Percentiles rank a stretch among this genome's conserved stretches.
Conservation (phyloP, 2,329 filamentous ascomycete genomes). For the Chaetomium sp. region DNA sequence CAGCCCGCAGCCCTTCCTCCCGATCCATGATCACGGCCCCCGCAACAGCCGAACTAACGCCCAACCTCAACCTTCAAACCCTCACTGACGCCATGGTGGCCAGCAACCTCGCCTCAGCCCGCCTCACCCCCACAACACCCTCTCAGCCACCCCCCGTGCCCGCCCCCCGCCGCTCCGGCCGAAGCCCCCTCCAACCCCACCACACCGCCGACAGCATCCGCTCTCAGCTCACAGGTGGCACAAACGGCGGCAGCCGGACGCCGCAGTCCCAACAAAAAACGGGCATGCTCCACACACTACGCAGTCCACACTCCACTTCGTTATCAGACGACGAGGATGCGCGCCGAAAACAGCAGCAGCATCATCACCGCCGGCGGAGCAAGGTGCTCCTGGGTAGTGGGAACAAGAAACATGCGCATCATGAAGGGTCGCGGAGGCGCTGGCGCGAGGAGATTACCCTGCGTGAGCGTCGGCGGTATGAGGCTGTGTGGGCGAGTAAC, state of each 20-base stretch:
- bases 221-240: slow-evolving; percentile 14
- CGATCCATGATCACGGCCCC: background rate
- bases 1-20: background rate
- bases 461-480: slow-evolving; percentile 70
- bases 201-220: slow-evolving; percentile 19
- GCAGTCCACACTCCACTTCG: slow-evolving; percentile 41
- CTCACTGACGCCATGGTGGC: slow-evolving; percentile 71
- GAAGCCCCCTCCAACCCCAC: slow-evolving; percentile 16
- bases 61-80: slow-evolving; percentile 51
- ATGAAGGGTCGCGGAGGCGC: slow-evolving; percentile 66
- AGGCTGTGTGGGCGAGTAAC: slow-evolving; percentile 80
- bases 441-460: slow-evolving; percentile 72
- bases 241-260: slow-evolving; percentile 24
- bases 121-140: slow-evolving; percentile 34
- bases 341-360: slow-evolving; percentile 28
- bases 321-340: slow-evolving; percentile 46
- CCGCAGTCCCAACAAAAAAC: slow-evolving; percentile 30
- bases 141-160: slow-evolving; percentile 32
- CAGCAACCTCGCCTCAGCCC: slow-evolving; percentile 62
- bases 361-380: slow-evolving; percentile 18
- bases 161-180: slow-evolving; percentile 30
- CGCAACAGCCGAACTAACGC: slow-evolving; percentile 19
- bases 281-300: slow-evolving; percentile 60
- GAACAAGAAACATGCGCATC: slow-evolving; percentile 63
- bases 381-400: slow-evolving; percentile 37